These are phyloP conservation scores for Lipomyces lipofer DNA, from an alignment of 805 yeast genomes.

Conservation along the genomic window DNA sequence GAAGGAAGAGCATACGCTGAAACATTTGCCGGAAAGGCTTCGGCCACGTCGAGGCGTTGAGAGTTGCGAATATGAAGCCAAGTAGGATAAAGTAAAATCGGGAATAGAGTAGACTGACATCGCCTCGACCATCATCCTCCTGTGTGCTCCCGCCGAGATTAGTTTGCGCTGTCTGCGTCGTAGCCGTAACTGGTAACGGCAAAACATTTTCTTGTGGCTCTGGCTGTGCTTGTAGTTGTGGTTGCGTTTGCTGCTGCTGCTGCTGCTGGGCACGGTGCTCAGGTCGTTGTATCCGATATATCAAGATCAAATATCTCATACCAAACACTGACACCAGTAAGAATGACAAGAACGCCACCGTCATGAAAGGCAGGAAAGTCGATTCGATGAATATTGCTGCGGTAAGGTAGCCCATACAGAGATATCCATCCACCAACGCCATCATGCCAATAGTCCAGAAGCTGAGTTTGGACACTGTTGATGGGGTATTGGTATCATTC, in stretches of 20 bases:
- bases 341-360: conserved; percentile 68
- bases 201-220: conserved; percentile 21
- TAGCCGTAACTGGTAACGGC: conserved; percentile 35
- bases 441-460: conserved; percentile 66
- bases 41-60: conserved; percentile 67
- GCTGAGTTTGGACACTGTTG: conserved; percentile 72
- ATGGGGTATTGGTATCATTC: conserved; percentile 72
- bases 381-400: conserved; percentile 56
- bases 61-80: conserved; percentile 55
- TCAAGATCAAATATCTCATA: conserved; percentile 61
- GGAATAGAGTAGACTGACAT: conserved; percentile 59
- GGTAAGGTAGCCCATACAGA: conserved; percentile 62
- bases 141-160: conserved; percentile 13
- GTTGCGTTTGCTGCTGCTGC: conserved; percentile 13
- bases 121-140: conserved; percentile 28
- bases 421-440: conserved; percentile 66
- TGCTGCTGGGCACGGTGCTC: conserved; percentile 31
- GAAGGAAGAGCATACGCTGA: conserved; percentile 56
- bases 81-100: conserved; percentile 56
- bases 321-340: conserved; percentile 50
- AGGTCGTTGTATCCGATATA: conserved; percentile 62
- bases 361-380: conserved; percentile 64
- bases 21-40: conserved; percentile 51
- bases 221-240: conserved; percentile 32
- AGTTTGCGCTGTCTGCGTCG: conserved; percentile 53